These are phyloP conservation scores for Pinus albicaulis DNA, from an alignment of 75 land plant genomes.

Conservation along the genomic window DNA sequence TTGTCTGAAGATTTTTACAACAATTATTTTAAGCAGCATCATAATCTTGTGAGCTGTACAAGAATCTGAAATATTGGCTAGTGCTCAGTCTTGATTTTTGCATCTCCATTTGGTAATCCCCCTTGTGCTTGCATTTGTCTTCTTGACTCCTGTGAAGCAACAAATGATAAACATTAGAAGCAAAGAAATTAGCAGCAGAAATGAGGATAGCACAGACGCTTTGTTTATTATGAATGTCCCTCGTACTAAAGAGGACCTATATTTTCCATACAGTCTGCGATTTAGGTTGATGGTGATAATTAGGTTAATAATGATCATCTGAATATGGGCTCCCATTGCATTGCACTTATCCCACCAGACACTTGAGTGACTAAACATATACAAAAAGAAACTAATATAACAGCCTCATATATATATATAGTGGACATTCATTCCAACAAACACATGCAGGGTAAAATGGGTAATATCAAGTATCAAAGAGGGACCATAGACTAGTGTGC, in stretches of 20 bases:
- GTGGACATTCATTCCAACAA: not conserved
- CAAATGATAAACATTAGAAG: not conserved
- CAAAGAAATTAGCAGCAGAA: not conserved
- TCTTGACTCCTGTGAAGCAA: slow-evolving; percentile 39
- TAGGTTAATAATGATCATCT: not conserved
- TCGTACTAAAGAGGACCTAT: not conserved
- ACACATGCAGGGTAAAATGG: not conserved
- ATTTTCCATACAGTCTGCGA: not conserved
- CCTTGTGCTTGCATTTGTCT: slow-evolving; percentile 41
- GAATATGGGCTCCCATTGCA: not conserved
- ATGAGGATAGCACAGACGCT: not conserved
- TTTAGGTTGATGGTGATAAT: no score
- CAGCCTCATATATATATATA: no score
- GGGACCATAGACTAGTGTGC: not conserved
- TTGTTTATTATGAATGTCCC: not conserved
- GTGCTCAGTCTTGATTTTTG: slow-evolving; percentile 46
- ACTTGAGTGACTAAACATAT: not conserved
- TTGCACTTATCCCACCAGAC: not conserved
- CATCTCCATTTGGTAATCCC: slow-evolving; percentile 72
- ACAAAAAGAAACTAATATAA: not conserved
- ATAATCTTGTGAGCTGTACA: no score
- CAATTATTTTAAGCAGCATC: no score
- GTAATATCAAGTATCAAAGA: not conserved
- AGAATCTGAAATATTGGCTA: no score
- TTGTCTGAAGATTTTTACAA: no score